These are phyloP conservation scores for Alternaria brassicae DNA, from an alignment of 2,329 filamentous ascomycete genomes.

Conservation along the genomic window DNA sequence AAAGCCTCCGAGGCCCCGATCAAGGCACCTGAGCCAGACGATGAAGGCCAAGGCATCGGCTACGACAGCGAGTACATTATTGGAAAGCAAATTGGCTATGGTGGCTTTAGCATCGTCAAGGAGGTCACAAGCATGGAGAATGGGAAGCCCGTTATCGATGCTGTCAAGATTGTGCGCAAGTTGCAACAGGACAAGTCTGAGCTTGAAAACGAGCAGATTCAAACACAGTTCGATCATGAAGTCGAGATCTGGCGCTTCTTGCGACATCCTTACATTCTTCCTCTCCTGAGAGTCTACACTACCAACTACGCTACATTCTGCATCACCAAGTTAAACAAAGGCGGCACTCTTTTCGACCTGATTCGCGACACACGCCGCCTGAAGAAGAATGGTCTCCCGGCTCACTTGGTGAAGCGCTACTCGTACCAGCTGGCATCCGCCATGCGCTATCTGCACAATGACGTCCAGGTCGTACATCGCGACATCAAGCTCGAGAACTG, in stretches of 20 bases:
- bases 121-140: slow-evolving; percentile 69
- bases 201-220: slow-evolving; percentile 68
- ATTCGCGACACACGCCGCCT: slow-evolving; percentile 61
- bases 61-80: slow-evolving; percentile 68
- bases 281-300: slow-evolving; percentile 69
- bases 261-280: slow-evolving; percentile 67
- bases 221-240: slow-evolving; percentile 73
- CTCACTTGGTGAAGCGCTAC: slow-evolving; percentile 65
- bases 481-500: slow-evolving; percentile 76
- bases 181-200: slow-evolving; percentile 63
- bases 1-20: slow-evolving; percentile 47
- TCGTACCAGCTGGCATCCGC: slow-evolving; percentile 69
- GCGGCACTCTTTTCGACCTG: slow-evolving; percentile 70
- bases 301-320: slow-evolving; percentile 73
- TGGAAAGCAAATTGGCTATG: slow-evolving; percentile 69
- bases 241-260: slow-evolving; percentile 72
- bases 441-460: slow-evolving; percentile 71
- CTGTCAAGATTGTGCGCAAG: slow-evolving; percentile 73
- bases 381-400: slow-evolving; percentile 55
- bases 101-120: slow-evolving; percentile 71
- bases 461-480: slow-evolving; percentile 70
- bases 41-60: slow-evolving; percentile 72
- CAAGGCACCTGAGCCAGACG: slow-evolving; percentile 63
- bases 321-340: slow-evolving; percentile 69
- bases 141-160: slow-evolving; percentile 62